Conservation (phyloP, 2,329 filamentous ascomycete species). For the Xylariaceae sp. region DNA sequence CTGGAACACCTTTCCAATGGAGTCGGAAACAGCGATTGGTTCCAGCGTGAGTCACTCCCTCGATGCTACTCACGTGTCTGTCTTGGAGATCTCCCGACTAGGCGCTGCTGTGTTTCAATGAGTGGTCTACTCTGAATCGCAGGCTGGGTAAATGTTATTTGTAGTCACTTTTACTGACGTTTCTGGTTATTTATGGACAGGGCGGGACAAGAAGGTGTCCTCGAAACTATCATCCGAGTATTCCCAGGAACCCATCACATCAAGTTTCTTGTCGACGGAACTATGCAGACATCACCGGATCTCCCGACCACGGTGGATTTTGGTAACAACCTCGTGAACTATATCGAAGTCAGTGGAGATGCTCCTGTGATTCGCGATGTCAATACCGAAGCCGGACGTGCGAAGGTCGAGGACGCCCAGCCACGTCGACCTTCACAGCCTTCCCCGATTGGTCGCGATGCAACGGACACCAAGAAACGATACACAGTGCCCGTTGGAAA, state of each 20-base stretch:
- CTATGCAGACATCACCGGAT: constrained; percentile 82
- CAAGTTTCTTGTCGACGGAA: constrained; percentile 89
- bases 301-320: constrained; percentile 95
- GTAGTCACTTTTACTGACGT: constrained; percentile 13
- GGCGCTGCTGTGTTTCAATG: background rate
- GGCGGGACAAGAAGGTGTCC: constrained; percentile 55
- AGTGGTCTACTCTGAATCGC: background rate
- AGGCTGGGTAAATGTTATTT: background rate
- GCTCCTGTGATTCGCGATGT: constrained; percentile 27
- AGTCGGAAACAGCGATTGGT: constrained; percentile 87
- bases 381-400: constrained; percentile 29
- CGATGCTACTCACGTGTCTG: constrained; percentile 9
- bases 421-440: constrained; percentile 32
- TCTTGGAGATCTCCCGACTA: constrained; percentile 19
- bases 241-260: constrained; percentile 93
- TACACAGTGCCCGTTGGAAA: constrained; percentile 49
- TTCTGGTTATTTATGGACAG: constrained; percentile 32
- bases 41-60: constrained; percentile 62
- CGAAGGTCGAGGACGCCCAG: constrained; percentile 28
- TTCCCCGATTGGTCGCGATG: constrained; percentile 35
- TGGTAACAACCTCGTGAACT: constrained; percentile 96
- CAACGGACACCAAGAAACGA: constrained; percentile 44
- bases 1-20: constrained; percentile 96
- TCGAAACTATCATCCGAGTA: constrained; percentile 74
- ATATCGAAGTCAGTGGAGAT: constrained; percentile 79